A percentile compares a stretch with the other conserved stretches of the same genome.
phyloP scores from a whole-genome alignment of 345 rosid genomes.

The Euphorbia pulcherrima region DNA sequence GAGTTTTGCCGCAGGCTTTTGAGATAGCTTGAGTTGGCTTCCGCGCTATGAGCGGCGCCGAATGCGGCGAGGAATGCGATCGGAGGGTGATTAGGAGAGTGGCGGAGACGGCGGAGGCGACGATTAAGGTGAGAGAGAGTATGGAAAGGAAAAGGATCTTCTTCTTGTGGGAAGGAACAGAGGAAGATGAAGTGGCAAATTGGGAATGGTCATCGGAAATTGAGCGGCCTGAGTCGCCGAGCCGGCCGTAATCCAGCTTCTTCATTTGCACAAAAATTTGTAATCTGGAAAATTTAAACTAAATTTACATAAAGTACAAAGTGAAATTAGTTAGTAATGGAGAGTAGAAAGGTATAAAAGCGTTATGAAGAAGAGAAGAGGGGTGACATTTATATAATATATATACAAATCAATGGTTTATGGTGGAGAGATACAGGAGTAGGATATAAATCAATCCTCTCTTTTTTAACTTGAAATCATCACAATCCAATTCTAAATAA shows the following conservation, averaged over 20 bases:
- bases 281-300: neutral
- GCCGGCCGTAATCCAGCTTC: conserved; percentile 23
- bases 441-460: no score
- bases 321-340: neutral
- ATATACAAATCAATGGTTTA: neutral
- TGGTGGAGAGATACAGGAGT: conserved; percentile 1
- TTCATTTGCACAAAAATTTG: neutral
- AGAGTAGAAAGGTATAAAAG: neutral
- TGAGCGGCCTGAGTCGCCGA: conserved; percentile 20
- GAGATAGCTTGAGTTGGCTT: conserved; percentile 81
- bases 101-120: conserved; percentile 59
- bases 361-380: neutral
- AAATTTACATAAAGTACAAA: neutral
- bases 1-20: conserved; percentile 55
- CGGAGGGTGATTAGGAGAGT: conserved; percentile 37
- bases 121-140: conserved; percentile 41
- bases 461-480: no score
- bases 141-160: conserved; percentile 45
- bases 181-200: neutral
- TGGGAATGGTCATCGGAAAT: neutral
- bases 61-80: conserved; percentile 11
- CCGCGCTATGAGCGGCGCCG: conserved; percentile 16
- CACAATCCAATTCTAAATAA: no score
- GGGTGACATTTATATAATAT: neutral
- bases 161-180: conserved; percentile 22